phyloP scores from a whole-genome alignment of 345 rosid species.

The Brassica cretica region DNA sequence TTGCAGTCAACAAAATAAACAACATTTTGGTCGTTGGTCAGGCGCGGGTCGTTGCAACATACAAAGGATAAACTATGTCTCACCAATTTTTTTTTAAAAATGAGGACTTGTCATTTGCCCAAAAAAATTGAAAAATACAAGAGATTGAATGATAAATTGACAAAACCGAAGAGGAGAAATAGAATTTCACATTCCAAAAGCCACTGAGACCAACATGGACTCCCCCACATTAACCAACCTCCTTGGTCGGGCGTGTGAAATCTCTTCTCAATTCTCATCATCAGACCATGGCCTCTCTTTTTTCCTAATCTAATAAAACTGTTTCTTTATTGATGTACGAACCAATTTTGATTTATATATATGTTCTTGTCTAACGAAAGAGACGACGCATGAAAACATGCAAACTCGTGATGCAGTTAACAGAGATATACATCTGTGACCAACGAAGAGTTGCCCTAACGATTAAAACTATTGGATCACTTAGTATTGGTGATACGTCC shows the following conservation, averaged over 20 bases:
- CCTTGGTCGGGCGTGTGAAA: constrained; percentile 24
- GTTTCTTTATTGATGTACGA: background rate
- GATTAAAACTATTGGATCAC: background rate
- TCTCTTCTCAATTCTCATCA: constrained; percentile 6
- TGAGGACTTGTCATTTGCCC: background rate
- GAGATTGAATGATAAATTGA: background rate
- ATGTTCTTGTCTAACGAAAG: background rate
- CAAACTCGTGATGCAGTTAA: background rate
- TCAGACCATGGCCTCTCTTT: background rate
- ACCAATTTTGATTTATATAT: background rate
- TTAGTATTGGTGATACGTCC: background rate
- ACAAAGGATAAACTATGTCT: background rate
- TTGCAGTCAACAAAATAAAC: no score
- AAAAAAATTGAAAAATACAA: background rate
- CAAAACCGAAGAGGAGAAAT: background rate
- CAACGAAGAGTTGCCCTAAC: background rate
- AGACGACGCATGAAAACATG: background rate
- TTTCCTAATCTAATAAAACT: background rate
- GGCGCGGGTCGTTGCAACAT: no score
- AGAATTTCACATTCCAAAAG: background rate
- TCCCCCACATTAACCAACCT: background rate
- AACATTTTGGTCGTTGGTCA: no score
- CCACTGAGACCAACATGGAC: background rate
- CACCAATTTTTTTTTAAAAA: background rate
- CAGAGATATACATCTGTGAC: background rate